Evolutionary conservation across 2,329 filamentous ascomycete species (phyloP), one percentile per base, ranked within the genome.

Genomic region (Paraphaeosphaeria sporulosa): DNA sequence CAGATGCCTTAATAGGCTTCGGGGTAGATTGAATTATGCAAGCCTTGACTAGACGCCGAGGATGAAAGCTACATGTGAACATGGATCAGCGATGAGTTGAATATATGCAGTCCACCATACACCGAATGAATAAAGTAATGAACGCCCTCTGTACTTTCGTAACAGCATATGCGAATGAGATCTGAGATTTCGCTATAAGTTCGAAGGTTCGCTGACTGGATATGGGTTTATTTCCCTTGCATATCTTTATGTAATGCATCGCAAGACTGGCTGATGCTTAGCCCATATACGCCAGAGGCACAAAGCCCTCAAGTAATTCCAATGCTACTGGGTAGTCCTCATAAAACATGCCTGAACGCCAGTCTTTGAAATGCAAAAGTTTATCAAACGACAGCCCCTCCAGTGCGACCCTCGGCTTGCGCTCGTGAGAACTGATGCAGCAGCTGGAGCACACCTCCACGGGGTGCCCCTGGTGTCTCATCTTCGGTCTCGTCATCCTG

Each of bases 381-480:
- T 17, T 4, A 19, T 69, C 58, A 76, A 52, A 74, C 69, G 13
- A 73, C 72, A 53, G 76, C 71, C 15, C 74, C 74, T 21, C 72
- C 73, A 7, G 71, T 80, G 63, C 79, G 77, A 55, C 80, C 83
- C 61, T 84, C 82, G 27, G 81, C 82, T 64, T 87, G 85, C 40
- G 85, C 87, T 75, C 86, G 87, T 63, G 88, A 86, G 68, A 90
- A 90, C 69, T 91, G 87, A 71, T 89, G 86, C 58, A 91, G 81
- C 65, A 91, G 74, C 9, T 88, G 88, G 59, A 91, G 75, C 5
- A 90, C 88, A 2, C 88, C 88, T 2, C 81, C 83, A 4, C 83
- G 83, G 36, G 71, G 78, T 34, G 73, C 72, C 0, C 79, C 80
- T 9, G 76, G 60, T 13, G 59, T 79, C 19, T 83, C 80, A 8